A percentile compares a stretch with the other conserved stretches of the same genome.
These are phyloP conservation scores for Apiospora sp. DNA, from an alignment of 2,329 filamentous ascomycete species.

Conservation along the genomic window DNA sequence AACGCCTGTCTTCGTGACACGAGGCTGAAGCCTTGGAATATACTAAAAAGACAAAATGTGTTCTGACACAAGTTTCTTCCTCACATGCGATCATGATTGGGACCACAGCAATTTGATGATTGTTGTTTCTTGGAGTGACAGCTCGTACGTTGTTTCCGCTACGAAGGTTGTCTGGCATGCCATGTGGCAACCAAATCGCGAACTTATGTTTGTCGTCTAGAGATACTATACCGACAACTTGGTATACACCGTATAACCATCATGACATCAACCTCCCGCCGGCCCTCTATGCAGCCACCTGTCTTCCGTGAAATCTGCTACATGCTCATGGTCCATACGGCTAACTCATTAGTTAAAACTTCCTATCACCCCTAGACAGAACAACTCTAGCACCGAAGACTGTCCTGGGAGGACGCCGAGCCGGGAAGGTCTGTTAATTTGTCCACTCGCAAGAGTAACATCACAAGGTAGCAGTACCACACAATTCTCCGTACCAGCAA, in stretches of 20 bases:
- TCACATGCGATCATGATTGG: not conserved
- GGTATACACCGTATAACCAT: not conserved
- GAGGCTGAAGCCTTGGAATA: not conserved
- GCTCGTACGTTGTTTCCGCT: not conserved
- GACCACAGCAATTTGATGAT: not conserved
- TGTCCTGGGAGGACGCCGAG: no score
- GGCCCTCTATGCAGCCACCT: no score
- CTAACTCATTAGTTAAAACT: no score
- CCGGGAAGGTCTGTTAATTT: no score
- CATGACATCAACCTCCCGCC: not conserved
- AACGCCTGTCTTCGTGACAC: not conserved
- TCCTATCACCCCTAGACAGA: no score
- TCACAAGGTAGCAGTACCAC: no score
- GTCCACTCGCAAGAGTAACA: no score
- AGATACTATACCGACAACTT: not conserved
- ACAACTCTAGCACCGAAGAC: no score
- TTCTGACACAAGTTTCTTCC: not conserved
- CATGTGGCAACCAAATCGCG: not conserved
- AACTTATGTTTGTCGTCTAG: fast-evolving
- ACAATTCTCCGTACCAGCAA: not conserved
- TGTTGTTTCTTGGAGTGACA: not conserved
- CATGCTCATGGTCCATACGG: no score
- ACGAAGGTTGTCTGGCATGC: not conserved
- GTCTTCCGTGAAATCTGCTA: no score
- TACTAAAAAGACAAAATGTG: not conserved